phyloP scores from a whole-genome alignment of 2,329 filamentous ascomycete species.

The Fusarium annulatum region DNA sequence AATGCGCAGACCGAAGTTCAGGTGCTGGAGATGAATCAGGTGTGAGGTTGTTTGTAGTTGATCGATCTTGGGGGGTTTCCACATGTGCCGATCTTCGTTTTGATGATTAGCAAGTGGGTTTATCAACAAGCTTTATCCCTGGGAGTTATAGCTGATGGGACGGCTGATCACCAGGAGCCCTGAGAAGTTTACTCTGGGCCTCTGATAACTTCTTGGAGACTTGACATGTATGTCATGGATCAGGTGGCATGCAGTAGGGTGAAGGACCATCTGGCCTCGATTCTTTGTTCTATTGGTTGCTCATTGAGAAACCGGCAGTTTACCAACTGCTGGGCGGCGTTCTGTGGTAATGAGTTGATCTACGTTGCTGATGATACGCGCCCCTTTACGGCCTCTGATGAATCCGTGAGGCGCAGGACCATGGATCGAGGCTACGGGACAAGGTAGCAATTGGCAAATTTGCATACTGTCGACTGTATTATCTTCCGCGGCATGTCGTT shows the following conservation, averaged over 20 bases:
- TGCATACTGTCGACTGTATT: neutral
- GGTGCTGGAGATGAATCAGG: neutral
- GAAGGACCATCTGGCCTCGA: neutral
- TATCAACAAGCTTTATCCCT: neutral
- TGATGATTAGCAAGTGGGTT: neutral
- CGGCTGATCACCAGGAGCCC: neutral
- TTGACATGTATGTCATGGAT: neutral
- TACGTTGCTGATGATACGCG: neutral
- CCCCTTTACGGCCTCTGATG: neutral
- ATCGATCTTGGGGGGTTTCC: neutral
- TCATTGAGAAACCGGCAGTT: neutral
- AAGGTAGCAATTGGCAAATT: neutral
- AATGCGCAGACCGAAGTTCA: neutral
- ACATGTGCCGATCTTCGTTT: neutral
- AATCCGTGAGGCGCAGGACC: neutral
- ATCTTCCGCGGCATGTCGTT: neutral
- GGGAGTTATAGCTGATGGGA: conserved; percentile 2
- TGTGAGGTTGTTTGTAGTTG: neutral
- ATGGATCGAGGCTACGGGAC: neutral
- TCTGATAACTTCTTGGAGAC: neutral
- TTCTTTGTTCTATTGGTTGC: neutral
- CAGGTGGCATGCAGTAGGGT: neutral
- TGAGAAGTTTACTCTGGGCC: neutral
- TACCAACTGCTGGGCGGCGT: neutral
- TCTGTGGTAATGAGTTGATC: neutral